Conservation (phyloP, 768 basidiomycete species). For the Mycena amicta region DNA sequence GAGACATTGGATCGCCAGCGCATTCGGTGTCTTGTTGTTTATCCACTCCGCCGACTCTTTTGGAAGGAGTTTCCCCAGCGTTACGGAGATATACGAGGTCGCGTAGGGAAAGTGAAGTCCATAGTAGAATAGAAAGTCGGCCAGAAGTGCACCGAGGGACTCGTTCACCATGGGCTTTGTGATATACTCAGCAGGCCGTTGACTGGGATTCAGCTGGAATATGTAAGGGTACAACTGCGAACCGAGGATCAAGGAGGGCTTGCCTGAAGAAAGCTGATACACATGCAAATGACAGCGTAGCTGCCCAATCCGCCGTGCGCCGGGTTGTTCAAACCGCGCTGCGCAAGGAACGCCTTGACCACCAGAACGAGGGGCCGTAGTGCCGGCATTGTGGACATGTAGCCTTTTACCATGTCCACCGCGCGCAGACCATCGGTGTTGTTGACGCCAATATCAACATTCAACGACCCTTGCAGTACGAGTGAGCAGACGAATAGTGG, state of each 20-base stretch:
- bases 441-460: conserved; percentile 70
- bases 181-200: conserved; percentile 49
- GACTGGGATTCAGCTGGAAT: conserved; percentile 58
- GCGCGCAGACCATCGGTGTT: conserved; percentile 58
- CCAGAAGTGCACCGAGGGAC: conserved; percentile 58
- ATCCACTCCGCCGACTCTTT: conserved; percentile 38
- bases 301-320: conserved; percentile 64
- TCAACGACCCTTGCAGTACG: conserved; percentile 47
- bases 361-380: conserved; percentile 61
- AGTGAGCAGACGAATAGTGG: neutral
- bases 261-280: conserved; percentile 72
- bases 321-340: conserved; percentile 63
- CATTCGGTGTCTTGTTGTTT: conserved; percentile 26
- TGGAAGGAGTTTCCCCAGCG: conserved; percentile 35
- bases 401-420: conserved; percentile 51
- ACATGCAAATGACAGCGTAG: conserved; percentile 65
- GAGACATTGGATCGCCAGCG: conserved; percentile 46
- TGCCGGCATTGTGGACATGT: conserved; percentile 58
- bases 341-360: conserved; percentile 62
- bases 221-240: neutral
- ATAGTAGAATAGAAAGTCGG: conserved; percentile 71
- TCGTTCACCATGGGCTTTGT: conserved; percentile 49
- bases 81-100: conserved; percentile 42
- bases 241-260: conserved; percentile 15
- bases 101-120: conserved; percentile 47